phyloP scores from a whole-genome alignment of 805 yeast genomes.

The Myxozyma monticola region DNA sequence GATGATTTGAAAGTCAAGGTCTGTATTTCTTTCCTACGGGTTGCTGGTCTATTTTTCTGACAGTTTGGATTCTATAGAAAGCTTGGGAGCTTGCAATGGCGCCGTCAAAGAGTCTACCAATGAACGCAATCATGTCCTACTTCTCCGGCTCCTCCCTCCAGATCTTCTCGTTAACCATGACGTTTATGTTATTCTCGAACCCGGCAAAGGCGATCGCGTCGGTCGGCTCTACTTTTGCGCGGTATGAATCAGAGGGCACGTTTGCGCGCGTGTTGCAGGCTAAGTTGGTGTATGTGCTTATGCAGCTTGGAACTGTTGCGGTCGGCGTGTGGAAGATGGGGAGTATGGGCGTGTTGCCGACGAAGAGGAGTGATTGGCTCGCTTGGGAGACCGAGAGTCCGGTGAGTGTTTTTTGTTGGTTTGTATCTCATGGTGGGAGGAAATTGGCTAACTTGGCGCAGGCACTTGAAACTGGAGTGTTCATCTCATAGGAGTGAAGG shows the following conservation, averaged over 20 bases:
- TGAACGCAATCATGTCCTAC: constrained; percentile 86
- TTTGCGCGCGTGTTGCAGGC: constrained; percentile 40
- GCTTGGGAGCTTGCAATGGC: constrained; percentile 85
- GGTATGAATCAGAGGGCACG: constrained; percentile 36
- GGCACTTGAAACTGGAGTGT: constrained; percentile 10
- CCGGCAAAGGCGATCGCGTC: constrained; percentile 71
- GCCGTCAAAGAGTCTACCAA: constrained; percentile 84
- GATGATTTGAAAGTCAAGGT: constrained; percentile 31
- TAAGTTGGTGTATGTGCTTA: constrained; percentile 49
- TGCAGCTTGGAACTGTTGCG: constrained; percentile 56
- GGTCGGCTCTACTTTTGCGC: constrained; percentile 56
- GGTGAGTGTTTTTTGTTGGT: constrained; percentile 4
- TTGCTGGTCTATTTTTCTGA: neutral
- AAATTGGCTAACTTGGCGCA: neutral
- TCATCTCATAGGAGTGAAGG: neutral
- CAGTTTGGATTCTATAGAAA: constrained; percentile 44
- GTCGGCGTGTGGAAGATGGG: constrained; percentile 85
- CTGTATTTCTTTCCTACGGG: neutral
- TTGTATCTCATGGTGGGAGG: too few species aligned
- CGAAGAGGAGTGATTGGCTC: constrained; percentile 85
- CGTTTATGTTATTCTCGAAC: constrained; percentile 74
- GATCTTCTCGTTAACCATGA: constrained; percentile 87
- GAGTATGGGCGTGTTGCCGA: constrained; percentile 88
- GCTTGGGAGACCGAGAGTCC: constrained; percentile 60
- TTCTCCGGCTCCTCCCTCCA: constrained; percentile 91